These are phyloP conservation scores for Paraleonurus japonicus DNA, from an alignment of 257 asterid species.

Conservation along the genomic window DNA sequence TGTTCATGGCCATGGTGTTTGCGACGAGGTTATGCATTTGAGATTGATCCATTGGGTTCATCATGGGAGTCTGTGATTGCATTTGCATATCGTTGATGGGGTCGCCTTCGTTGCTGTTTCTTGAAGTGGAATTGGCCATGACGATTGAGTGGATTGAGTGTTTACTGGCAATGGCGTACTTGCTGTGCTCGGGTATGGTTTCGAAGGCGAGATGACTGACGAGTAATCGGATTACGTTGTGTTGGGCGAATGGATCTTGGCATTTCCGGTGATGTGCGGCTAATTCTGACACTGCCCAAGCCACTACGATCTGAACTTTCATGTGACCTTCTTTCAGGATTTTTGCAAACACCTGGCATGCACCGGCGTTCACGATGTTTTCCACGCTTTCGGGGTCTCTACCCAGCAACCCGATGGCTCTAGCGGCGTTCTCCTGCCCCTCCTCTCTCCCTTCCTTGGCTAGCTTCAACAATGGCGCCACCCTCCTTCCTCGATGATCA, in stretches of 20 bases:
- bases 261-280: slow-evolving; percentile 74
- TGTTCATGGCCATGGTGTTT: slow-evolving; percentile 44
- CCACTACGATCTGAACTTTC: slow-evolving; percentile 74
- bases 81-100: no score
- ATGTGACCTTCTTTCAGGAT: slow-evolving; percentile 81
- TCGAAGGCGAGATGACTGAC: slow-evolving; percentile 82
- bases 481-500: slow-evolving; percentile 86
- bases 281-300: slow-evolving; percentile 75
- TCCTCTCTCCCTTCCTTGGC: slow-evolving; percentile 73
- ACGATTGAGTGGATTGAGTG: slow-evolving; percentile 59
- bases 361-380: slow-evolving; percentile 69
- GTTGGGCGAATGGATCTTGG: slow-evolving; percentile 76
- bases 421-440: slow-evolving; percentile 68
- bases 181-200: slow-evolving; percentile 78
- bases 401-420: slow-evolving; percentile 74
- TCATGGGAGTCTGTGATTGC: no score
- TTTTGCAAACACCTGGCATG: slow-evolving; percentile 69
- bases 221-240: slow-evolving; percentile 60
- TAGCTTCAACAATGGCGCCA: slow-evolving; percentile 58
- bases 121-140: slow-evolving; percentile 43
- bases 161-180: slow-evolving; percentile 50
- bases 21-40: slow-evolving; percentile 51
- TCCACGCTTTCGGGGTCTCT: slow-evolving; percentile 80
- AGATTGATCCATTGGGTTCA: slow-evolving; percentile 26
- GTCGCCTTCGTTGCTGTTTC: not conserved